Evolutionary conservation across 441 rosid genomes (phyloP), one percentile per base, ranked within the genome.

Genomic region (Euphorbia corollata): DNA sequence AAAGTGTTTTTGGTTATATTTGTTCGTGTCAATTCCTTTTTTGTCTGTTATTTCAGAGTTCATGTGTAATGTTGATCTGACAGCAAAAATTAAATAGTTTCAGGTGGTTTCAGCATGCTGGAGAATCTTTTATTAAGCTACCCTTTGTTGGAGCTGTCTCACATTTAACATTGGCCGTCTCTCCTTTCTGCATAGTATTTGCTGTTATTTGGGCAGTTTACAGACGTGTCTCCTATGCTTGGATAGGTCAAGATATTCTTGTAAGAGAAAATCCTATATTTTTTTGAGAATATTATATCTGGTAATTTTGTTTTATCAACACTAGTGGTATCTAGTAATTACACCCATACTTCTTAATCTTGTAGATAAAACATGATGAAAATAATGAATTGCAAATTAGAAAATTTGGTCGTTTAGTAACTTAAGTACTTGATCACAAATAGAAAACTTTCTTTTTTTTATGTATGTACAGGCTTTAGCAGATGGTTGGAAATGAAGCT

Each of bases 231-330:
- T 81, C 90, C 66, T 86, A 80, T 56, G 99, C 96, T 68, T 95
- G 99, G 99, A 95, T 95, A 57, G 99, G 98, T 72, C 99, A 95
- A 89, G 96, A 95, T 77, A 85, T 95, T 74, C 97, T 95, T 73
- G 99, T 95, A 82, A 87, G 96, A 77, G 16, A 43, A 41, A 19
- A n/a, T 51, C 10, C 24, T 27, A 11, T 30, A 16, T 59, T 6
- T 59, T 6, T 54, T 6, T 54, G 58, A 20, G 58, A 32, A 16
- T 59, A 59, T 59, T 32, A 3, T 1, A 57, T 27, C 19, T n/a
- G 2, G 20, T 30, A 16, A 15, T 5, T 23, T 16, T 5, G 38
- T 12, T 3, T 45, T 6, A 45, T 12, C 4, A 10, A 45, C 16
- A 45, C 50, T 4, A 45, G 50, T 45, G 50, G 16, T 45, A 45